Evolutionary conservation across 169 alveolate species (phyloP), one percentile per base, ranked within the genome.

Genomic region (Plasmodium cynomolgi): DNA sequence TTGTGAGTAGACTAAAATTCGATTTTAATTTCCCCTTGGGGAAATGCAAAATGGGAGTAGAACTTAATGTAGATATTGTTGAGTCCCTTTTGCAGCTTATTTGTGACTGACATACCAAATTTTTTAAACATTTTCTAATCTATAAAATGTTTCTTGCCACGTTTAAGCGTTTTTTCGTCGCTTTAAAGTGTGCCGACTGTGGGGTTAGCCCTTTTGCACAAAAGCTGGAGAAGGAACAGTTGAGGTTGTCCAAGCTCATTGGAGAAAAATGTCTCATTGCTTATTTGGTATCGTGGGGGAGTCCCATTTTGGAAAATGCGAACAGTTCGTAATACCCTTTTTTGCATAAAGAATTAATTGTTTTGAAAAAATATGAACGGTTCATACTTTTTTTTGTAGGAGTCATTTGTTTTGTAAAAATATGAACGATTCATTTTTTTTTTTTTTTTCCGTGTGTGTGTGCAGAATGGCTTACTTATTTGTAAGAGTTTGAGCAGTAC

Each of bases 341-440:
- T 58, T 44, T n/a, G 37, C 13, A 44, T 3, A 54, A 4, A 50
- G 37, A 29, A 23, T 54, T 34, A n/a, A 15, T 26, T 15, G 9
- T 82, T 82, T 56, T 82, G 34, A 56, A 82, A 56, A 82, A 56
- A 33, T 82, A 39, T 82, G 91, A 26, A 54, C 91, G 17, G 23
- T 82, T 82, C 77, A 82, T 82, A 39, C 54, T 80, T 80, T 15
- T 80, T 80, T 73, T 37, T 37, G 44, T 37, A 37, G 44, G 44
- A 37, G 44, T 37, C 11, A 37, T 37, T 37, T 37, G 44, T 37
- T 37, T 37, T 37, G 44, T 4, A 37, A 37, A 37, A 56, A 56
- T 56, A 15, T 56, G 72, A 56, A 3, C 26, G 6, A 13, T 56
- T 56, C 26, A 17, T 62, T 62, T 62, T 62, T 62, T 68, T 68